Evolutionary conservation across 805 yeast genomes (phyloP), one percentile per base, ranked within the genome.

Genomic region (Lipomyces starkeyi): DNA sequence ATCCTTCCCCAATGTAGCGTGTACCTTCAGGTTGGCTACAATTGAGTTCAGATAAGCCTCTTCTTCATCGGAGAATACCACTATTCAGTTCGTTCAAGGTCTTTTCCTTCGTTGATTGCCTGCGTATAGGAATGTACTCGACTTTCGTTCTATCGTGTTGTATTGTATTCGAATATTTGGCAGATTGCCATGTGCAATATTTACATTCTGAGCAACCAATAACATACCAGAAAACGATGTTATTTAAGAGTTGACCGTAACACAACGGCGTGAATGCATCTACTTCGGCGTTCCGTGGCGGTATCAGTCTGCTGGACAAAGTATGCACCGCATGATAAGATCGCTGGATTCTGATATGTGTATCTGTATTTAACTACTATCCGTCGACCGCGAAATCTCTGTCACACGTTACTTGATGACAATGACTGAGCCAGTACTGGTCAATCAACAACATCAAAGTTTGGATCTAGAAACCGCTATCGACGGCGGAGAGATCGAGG

Each of bases 311-410:
- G n/a, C 25, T 47, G 9, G 53, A n/a, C 9, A n/a, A 25, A 25
- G 27, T 1, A 25, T 25, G 27, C 27, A n/a, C 53, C 53, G 53
- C 25, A 47, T 47, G 25, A 47, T 47, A 47, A 47, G 25, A 22
- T n/a, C 22, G 20, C 53, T 47, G 53, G 14, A 47, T 47, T n/a
- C 53, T 47, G 53, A 47, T n/a, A 47, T 47, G 53, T n/a, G 25
- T n/a, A 47, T 47, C 53, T 47, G 53, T 47, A 47, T 14, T 47
- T 47, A 47, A n/a, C 17, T 47, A 47, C 25, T 14, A n/a, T 2
- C 53, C 25, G 25, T 13, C 14, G 8, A 7, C 17, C 53, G 11
- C 13, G 17, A 47, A 47, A 5, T 47, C 22, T 8, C 3, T 8
- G 0, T 4, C 53, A 9, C 53, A 47, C 17, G n/a, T 14, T 47